phyloP scores from a whole-genome alignment of 176 grass and related monocot species.

The Bonia amplexicaulis region DNA sequence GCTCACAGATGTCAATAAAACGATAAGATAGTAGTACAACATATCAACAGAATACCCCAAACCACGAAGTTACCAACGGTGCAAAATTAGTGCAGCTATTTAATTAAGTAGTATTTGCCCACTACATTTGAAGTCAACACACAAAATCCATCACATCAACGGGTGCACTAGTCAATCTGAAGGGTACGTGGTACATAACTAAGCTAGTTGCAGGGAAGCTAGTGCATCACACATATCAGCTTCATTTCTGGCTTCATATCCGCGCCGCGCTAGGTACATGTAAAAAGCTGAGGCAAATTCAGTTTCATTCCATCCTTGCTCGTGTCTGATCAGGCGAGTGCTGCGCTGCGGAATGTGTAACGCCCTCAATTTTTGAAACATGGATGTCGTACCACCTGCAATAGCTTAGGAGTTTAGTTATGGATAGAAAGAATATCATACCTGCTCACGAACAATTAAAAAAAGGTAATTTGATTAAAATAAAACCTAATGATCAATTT shows the following conservation, averaged over 20 bases:
- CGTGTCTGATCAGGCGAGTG: not conserved
- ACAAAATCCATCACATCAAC: not conserved
- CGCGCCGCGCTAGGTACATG: not conserved
- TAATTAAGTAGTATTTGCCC: not conserved
- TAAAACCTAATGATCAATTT: too few relatives aligned
- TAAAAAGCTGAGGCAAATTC: not conserved
- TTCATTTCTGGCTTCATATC: not conserved
- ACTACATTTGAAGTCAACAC: not conserved
- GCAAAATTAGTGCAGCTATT: too few relatives aligned
- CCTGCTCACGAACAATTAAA: too few relatives aligned
- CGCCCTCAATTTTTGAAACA: too few relatives aligned
- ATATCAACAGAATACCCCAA: too few relatives aligned
- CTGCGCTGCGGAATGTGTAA: not conserved
- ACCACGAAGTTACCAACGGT: too few relatives aligned
- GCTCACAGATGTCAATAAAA: too few relatives aligned
- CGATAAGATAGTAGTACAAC: too few relatives aligned
- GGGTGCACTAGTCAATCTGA: not conserved
- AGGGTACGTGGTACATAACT: not conserved
- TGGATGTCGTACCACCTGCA: too few relatives aligned
- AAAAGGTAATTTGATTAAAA: too few relatives aligned
- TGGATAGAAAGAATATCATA: too few relatives aligned
- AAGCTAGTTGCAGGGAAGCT: not conserved
- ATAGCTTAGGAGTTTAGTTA: too few relatives aligned
- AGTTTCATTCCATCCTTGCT: not conserved
- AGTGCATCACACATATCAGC: constrained; percentile 3